Evolutionary conservation across 2,329 filamentous ascomycete species (phyloP), one percentile per base, ranked within the genome.

Genomic region (Stagonosporopsis rhizophila): DNA sequence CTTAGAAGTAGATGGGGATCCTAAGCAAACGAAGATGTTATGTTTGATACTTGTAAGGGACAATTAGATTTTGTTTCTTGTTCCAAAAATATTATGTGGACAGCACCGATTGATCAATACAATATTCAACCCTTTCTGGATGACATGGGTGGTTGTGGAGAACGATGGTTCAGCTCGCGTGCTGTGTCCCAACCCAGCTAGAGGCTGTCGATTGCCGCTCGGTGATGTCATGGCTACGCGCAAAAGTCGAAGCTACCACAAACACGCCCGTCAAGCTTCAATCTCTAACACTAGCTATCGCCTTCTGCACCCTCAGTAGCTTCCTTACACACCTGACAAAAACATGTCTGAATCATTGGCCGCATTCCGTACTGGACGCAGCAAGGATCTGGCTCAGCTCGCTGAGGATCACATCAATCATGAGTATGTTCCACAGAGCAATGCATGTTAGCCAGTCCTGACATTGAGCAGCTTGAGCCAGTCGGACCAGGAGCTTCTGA

Each of bases 401-500:
- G 70, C 71, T 4, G 71, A 74, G 44, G 65, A 73, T 41, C 71
- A 74, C 38, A 49, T 74, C 9, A 67, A 73, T 41, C 70, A 74
- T 63, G 71, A 74, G 71, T 73, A 64, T n/a, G 62, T 50, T 8
- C 41, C 4, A 14, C 14, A 14, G n/a, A 15, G 17, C 22, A 44
- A 30, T 40, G 30, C 9, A 11, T 4, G 34, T 41, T 9, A 11
- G 34, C 38, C 19, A 25, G 14, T 9, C 32, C 52, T 61, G 27
- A 61, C 20, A 22, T 12, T 28, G 0, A 1, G 14, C 20, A 75
- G 72, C 64, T 79, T 87, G 34, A 77, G 76, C n/a, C 75, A 82
- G 44, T 78, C 80, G 23, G 87, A 90, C 68, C 85, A 87, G 46
- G 81, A 86, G 32, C 78, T 79, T 0, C 78, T 90, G 17, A 77